Percentiles rank a stretch among this genome's conserved stretches.
phyloP scores from a whole-genome alignment of 2,329 filamentous ascomycete species.

The Tetracladium maxilliforme region DNA sequence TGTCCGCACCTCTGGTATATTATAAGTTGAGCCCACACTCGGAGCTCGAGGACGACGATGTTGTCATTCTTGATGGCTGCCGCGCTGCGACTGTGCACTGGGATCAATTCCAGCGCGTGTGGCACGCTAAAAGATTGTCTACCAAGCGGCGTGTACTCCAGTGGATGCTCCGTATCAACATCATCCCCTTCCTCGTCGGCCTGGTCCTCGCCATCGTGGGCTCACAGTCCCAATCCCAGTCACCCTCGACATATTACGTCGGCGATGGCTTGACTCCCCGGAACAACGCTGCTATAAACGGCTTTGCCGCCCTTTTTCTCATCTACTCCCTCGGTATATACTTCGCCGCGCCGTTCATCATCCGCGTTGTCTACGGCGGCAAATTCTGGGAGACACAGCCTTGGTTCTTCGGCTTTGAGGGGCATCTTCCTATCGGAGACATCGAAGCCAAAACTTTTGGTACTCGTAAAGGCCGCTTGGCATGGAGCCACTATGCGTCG shows the following conservation, averaged over 20 bases:
- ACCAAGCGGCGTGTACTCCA: conserved; percentile 31
- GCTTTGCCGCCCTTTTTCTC: no score
- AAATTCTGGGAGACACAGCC: conserved; percentile 10
- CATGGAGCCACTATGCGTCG: no score
- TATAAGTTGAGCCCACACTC: no score
- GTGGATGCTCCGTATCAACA: no score
- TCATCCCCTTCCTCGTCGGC: conserved; percentile 29
- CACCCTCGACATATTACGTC: no score
- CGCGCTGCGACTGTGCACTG: conserved; percentile 15
- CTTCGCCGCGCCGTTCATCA: conserved; percentile 7
- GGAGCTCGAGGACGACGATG: no score
- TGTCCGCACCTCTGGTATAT: no score
- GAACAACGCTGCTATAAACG: no score
- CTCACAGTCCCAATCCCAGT: no score
- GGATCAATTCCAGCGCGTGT: conserved; percentile 17
- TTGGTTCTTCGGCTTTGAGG: conserved; percentile 13
- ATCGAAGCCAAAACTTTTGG: conserved; percentile 13
- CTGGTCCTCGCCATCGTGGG: conserved; percentile 23
- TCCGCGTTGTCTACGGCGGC: conserved; percentile 8
- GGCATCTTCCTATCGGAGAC: conserved; percentile 8
- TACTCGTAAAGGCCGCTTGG: conserved; percentile 8
- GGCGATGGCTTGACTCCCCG: no score
- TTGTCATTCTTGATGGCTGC: conserved; percentile 14
- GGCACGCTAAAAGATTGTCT: conserved; percentile 30
- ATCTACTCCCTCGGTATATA: conserved; percentile 6